These are phyloP conservation scores for Graphiopsis chlorocephala DNA, from an alignment of 2,329 filamentous ascomycete species.

Conservation along the genomic window DNA sequence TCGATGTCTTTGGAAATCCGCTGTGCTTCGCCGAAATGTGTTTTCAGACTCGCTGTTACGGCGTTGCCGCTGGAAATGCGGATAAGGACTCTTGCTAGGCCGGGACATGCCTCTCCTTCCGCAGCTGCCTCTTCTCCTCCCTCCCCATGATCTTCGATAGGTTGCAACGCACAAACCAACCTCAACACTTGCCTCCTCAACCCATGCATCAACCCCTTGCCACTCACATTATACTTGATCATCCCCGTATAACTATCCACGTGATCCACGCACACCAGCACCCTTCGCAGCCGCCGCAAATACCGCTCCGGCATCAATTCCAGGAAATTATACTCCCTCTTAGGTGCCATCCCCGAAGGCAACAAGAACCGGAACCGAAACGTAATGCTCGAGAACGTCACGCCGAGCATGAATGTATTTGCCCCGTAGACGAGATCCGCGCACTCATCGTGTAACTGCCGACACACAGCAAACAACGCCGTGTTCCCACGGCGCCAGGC, in stretches of 20 bases:
- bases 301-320: conserved; percentile 43
- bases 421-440: conserved; percentile 43
- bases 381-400: conserved; percentile 43
- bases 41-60: conserved; percentile 31
- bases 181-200: conserved; percentile 41
- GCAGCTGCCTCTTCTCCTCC: background rate
- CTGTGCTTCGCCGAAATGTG: conserved; percentile 28
- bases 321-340: conserved; percentile 40
- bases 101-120: background rate
- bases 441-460: conserved; percentile 46
- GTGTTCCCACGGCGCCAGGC: conserved; percentile 46
- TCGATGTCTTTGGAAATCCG: conserved; percentile 38
- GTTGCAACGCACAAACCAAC: conserved; percentile 39
- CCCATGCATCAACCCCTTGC: conserved; percentile 43
- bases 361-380: conserved; percentile 46
- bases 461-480: conserved; percentile 38
- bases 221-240: conserved; percentile 52
- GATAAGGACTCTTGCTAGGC: conserved; percentile 26
- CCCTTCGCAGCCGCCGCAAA: conserved; percentile 40
- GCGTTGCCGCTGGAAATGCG: conserved; percentile 33
- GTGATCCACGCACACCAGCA: conserved; percentile 46
- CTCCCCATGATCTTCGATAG: conserved; percentile 17
- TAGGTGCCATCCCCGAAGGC: conserved; percentile 41
- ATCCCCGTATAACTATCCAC: conserved; percentile 51
- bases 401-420: conserved; percentile 46